A percentile compares a stretch with the other conserved stretches of the same genome.
phyloP scores from a whole-genome alignment of 1,139 yeast genomes.

The Geotrichum cucujoidarum region DNA sequence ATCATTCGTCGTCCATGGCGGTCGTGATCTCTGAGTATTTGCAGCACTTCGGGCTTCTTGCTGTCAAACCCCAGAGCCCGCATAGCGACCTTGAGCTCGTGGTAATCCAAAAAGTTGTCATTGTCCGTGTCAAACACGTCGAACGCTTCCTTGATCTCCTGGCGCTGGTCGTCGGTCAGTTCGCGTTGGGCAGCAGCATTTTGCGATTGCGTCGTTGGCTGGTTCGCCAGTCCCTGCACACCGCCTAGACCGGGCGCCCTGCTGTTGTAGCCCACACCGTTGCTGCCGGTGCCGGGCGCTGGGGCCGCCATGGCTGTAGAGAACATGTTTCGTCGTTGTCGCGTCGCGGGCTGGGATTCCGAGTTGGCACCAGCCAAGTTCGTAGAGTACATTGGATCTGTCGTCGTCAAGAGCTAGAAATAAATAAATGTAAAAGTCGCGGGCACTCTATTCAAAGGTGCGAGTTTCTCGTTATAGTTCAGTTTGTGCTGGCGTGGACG shows the following conservation, averaged over 20 bases:
- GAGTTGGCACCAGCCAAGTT: constrained; percentile 5
- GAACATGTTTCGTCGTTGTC: constrained; percentile 9
- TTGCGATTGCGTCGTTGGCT: neutral
- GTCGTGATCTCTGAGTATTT: constrained; percentile 76
- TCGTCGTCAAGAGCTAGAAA: too few species aligned
- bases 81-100: constrained; percentile 87
- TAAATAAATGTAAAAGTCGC: neutral
- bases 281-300: neutral
- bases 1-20: constrained; percentile 68
- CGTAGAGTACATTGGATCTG: constrained; percentile 14
- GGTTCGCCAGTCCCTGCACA: neutral
- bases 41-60: constrained; percentile 72
- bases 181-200: constrained; percentile 39
- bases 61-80: constrained; percentile 91
- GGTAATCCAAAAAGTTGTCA: constrained; percentile 87
- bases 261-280: constrained; percentile 3
- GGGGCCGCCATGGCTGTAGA: constrained; percentile 3
- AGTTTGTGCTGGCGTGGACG: too few species aligned
- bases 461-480: neutral
- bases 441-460: too few species aligned
- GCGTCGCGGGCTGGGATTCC: constrained; percentile 14
- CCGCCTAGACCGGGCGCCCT: neutral
- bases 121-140: constrained; percentile 86
- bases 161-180: constrained; percentile 81
- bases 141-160: constrained; percentile 92